These are phyloP conservation scores for Ceratocystis papillata DNA, from an alignment of 2,329 filamentous ascomycete species.

Conservation along the genomic window DNA sequence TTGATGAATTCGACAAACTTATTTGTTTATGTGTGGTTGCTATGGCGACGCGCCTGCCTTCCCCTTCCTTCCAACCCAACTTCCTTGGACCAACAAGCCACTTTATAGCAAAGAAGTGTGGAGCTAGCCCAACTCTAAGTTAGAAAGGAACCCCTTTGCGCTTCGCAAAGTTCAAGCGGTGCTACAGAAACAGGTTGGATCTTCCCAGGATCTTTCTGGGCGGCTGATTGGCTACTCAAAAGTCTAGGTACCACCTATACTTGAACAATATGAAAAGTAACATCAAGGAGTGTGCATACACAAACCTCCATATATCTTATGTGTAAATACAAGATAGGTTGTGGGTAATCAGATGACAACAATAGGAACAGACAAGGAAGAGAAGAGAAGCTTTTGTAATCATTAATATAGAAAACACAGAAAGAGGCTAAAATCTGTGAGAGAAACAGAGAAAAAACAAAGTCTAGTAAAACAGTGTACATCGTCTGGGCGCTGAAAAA, in stretches of 20 bases:
- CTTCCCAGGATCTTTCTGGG: not conserved
- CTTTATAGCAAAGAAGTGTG: not conserved
- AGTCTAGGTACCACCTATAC: too few relatives aligned
- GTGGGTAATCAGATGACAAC: too few relatives aligned
- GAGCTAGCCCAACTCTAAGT: slow-evolving; percentile 7
- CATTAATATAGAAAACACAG: slow-evolving; percentile 1
- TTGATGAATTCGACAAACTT: not conserved
- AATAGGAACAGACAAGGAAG: not conserved
- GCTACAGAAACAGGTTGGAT: not conserved
- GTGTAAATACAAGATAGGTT: too few relatives aligned
- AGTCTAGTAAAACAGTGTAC: slow-evolving; percentile 16
- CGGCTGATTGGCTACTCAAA: slow-evolving; percentile 1
- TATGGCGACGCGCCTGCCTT: slow-evolving; percentile 11
- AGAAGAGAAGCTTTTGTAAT: not conserved
- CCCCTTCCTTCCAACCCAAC: not conserved
- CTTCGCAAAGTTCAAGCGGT: not conserved
- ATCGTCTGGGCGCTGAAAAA: slow-evolving; percentile 10
- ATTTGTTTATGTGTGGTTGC: slow-evolving; percentile 8
- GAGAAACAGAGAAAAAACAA: not conserved
- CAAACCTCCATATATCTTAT: too few relatives aligned
- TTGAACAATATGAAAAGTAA: not conserved
- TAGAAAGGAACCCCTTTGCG: not conserved
- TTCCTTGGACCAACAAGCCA: not conserved
- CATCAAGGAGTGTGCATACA: not conserved
- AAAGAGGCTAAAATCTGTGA: not conserved